Evolutionary conservation across 345 rosid genomes (phyloP), one percentile per base, ranked within the genome.

Genomic region (Conringia planisiliqua): DNA sequence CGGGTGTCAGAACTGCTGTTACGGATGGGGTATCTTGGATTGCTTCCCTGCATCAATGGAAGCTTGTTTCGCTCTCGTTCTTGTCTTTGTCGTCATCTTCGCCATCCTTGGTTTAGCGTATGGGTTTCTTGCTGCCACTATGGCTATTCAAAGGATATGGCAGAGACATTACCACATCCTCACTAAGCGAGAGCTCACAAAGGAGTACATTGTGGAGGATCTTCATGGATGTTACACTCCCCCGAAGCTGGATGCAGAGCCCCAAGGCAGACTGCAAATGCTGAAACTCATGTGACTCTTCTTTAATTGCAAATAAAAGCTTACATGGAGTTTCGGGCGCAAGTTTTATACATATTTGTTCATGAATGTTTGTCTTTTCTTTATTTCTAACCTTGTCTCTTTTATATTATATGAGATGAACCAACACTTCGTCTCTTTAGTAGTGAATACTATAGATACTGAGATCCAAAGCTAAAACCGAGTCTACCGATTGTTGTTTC

Each of bases 31-130:
- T 36, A 82, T 91, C 77, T 83, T 94, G 81, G 97, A 94, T 72
- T 90, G 96, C 75, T 95, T 95, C 82, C 99, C 97, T 56, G 97
- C 96, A 18, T 90, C 97, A 2, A 81, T 95, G 97, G 99, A 95
- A 80, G 97, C 97, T 24, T 89, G 97, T 77, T 90, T 95, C 75
- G 93, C 93, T 18, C 82, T 92, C 56, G 89, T 87, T 48, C 27
- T 92, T 42, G 92, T 95, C 59, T 95, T 95, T 79, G 86, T 95
- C 12, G 89, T 95, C 71, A 89, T 95, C 66, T 92, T 95, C 55
- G 96, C 91, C 22, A 89, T 90, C 80, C 89, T 92, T 33, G 97
- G 97, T 56, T 78, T 92, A 60, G 97, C 99, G 56, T 95, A 92
- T 77, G 97, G 97, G 50, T 90, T 95, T 78, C 97, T 95, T 67